Base-by-base conservation (phyloP, 352 stramenopile species). In the Globisporangium nagaii region DNA sequence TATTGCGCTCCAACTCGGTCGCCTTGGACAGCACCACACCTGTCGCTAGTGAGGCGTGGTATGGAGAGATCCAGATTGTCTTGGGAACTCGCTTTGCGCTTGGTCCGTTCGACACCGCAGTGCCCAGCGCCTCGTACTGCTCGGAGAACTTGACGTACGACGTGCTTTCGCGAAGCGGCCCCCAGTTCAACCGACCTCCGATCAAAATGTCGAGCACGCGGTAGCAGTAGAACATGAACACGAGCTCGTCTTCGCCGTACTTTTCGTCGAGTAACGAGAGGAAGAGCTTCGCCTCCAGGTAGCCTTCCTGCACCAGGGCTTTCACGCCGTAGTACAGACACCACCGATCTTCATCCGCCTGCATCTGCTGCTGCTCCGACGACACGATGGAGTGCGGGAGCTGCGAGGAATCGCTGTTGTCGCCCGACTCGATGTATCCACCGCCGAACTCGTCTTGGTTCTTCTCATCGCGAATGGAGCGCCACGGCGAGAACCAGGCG, bases 271-370 rank as follows among this genome's bases (percentile, higher is more conserved):
- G 70, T 15, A 98, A 70, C 2, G 84, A 93, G 19, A 96, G 72
- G 43, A 98, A 98, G 0, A 98, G 60, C 45, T 91, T 93, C 0
- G 90, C 89, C 37, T 98, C 93, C 27, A 93, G 46, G 28, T 87
- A 92, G 10, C 93, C 88, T 53, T 93, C 75, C 13, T 86, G 72
- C 0, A 98, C 74, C 2, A 93, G 58, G 0, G 71, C 61, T 51
- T 96, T 96, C 28, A 95, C 82, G 0, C 92, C 92, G 49, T 97
- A 98, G 62, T 98, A 98, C 22, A 98, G 52, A 30, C 85, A 93
- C 93, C 93, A 98, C 0, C 91, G 74, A 36, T 95, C 80, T 60
- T 97, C 88, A 47, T 97, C 87, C 0, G 88, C 84, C 49, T 88
- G 66, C 17, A 71, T 62, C 24, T 80, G 75, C 1, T 51, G 55